These are phyloP conservation scores for Nelumbo lutea DNA, from an alignment of 164 flowering plant genomes.

Conservation along the genomic window DNA sequence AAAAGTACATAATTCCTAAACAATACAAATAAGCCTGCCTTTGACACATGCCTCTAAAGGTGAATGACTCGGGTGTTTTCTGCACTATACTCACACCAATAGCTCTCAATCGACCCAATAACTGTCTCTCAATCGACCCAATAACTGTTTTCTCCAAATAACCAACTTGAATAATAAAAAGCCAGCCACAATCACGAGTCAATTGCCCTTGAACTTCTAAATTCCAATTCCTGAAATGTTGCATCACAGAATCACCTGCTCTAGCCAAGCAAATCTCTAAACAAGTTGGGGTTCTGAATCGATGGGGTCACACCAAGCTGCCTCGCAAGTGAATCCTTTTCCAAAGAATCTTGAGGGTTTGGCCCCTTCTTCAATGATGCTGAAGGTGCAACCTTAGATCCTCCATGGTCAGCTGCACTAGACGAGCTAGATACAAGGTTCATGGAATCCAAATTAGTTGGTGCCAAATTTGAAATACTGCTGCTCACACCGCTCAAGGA, in stretches of 20 bases:
- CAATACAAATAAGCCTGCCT: not conserved
- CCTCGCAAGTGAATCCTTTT: constrained; percentile 85
- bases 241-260: not conserved
- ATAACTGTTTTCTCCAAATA: not conserved
- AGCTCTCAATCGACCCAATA: not conserved
- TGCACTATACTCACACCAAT: not conserved
- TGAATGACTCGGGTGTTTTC: not conserved
- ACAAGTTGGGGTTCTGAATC: constrained; percentile 80
- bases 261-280: constrained; percentile 86
- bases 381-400: constrained; percentile 9
- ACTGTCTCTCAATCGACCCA: not conserved
- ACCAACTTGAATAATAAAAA: not conserved
- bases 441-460: constrained; percentile 14
- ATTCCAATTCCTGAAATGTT: not conserved
- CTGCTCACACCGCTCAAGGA: constrained; percentile 26
- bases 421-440: constrained; percentile 29
- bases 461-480: constrained; percentile 11
- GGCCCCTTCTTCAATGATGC: constrained; percentile 59
- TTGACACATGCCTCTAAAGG: not conserved
- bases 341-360: constrained; percentile 53
- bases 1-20: not conserved
- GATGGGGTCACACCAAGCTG: constrained; percentile 91
- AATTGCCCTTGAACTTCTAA: not conserved
- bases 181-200: not conserved
- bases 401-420: constrained; percentile 21